Percentiles rank a stretch among this genome's conserved stretches.
These are phyloP conservation scores for Smallanthus sonchifolius DNA, from an alignment of 129 eudicot genomes.

Conservation along the genomic window DNA sequence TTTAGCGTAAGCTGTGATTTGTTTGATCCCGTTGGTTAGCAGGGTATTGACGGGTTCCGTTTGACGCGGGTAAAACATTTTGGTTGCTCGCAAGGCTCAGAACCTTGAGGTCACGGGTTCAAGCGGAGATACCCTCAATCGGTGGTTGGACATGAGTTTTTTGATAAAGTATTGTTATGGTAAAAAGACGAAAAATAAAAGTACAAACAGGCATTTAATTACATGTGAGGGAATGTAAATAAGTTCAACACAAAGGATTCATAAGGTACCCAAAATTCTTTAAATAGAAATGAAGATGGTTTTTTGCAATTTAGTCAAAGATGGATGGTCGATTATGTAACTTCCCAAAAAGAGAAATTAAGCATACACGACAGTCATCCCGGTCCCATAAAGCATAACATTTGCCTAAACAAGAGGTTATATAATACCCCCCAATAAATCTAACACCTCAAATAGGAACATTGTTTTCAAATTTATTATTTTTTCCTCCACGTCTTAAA, in stretches of 20 bases:
- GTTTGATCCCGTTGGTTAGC: too few relatives aligned
- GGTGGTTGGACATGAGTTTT: too few relatives aligned
- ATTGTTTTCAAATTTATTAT: neutral
- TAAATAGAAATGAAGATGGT: neutral
- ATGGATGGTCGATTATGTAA: neutral
- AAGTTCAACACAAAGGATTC: neutral
- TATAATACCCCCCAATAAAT: slow-evolving; percentile 20
- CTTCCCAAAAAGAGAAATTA: neutral
- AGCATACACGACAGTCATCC: slow-evolving; percentile 17
- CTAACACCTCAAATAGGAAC: slow-evolving; percentile 12
- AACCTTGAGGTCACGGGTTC: too few relatives aligned
- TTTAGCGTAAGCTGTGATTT: too few relatives aligned
- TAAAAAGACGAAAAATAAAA: too few relatives aligned
- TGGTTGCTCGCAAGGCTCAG: too few relatives aligned
- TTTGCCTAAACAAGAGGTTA: slow-evolving; percentile 26
- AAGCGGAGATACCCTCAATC: too few relatives aligned
- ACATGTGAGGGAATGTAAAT: neutral
- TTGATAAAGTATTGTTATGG: too few relatives aligned
- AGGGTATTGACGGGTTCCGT: too few relatives aligned
- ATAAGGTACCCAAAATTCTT: neutral
- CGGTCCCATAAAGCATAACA: slow-evolving; percentile 16
- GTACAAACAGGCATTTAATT: too few relatives aligned
- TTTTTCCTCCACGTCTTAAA: too few relatives aligned
- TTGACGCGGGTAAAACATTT: too few relatives aligned
- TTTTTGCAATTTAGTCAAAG: neutral